A percentile compares a stretch with the other conserved stretches of the same genome.
phyloP scores from a whole-genome alignment of 768 basidiomycete genomes.

The Russula ochroleuca region DNA sequence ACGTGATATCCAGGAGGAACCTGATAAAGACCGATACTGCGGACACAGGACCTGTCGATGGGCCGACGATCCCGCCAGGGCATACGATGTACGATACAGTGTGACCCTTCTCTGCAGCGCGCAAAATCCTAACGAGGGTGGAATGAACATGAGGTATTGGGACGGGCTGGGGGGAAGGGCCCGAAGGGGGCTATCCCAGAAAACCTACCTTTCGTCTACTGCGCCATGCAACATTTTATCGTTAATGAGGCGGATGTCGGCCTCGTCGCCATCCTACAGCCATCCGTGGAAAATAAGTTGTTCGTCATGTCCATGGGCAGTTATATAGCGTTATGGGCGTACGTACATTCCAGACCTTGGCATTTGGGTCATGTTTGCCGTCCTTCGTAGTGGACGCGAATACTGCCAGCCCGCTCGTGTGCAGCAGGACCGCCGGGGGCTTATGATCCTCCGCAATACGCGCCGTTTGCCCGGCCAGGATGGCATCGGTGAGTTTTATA shows the following conservation, averaged over 20 bases:
- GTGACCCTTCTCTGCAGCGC: conserved; percentile 10
- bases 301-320: no score
- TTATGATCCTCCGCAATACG: conserved; percentile 11
- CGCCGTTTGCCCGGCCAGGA: conserved; percentile 16
- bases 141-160: neutral
- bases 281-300: neutral
- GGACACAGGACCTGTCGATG: conserved; percentile 2
- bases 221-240: conserved; percentile 16
- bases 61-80: conserved; percentile 19
- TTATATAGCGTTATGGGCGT: neutral
- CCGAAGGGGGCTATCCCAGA: no score
- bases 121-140: conserved; percentile 1
- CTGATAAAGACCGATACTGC: conserved; percentile 12
- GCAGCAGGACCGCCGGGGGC: conserved; percentile 2
- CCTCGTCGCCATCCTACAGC: conserved; percentile 19
- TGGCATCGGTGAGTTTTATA: conserved; percentile 8
- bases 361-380: conserved; percentile 10
- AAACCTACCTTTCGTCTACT: conserved; percentile 11
- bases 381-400: conserved; percentile 10
- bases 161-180: neutral
- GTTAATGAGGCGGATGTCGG: conserved; percentile 18
- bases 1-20: neutral
- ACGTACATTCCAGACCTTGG: conserved; percentile 22
- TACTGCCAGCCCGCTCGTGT: conserved; percentile 20
- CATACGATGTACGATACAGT: conserved; percentile 14